Evolutionary conservation across 495 filamentous ascomycete genomes (phyloP).

Genomic region (Lophiostoma macrostomum): DNA sequence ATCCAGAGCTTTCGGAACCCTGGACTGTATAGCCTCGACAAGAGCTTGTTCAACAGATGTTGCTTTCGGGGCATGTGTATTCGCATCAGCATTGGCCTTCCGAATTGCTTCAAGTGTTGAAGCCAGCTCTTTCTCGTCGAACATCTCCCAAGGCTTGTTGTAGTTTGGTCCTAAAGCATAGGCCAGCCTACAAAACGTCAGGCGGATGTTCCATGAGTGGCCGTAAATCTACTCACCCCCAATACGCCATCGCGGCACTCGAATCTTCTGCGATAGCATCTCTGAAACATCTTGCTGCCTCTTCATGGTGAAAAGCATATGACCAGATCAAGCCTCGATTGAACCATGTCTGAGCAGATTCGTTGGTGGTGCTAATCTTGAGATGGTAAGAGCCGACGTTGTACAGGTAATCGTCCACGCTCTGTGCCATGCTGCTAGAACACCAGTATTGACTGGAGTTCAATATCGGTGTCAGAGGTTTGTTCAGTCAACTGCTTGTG

Average conservation of each 20-base stretch:
- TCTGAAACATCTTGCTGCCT: slow-evolving; percentile 58
- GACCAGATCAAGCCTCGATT: slow-evolving; percentile 61
- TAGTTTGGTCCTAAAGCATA: slow-evolving; percentile 68
- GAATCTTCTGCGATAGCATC: slow-evolving; percentile 53
- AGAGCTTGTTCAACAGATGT: slow-evolving; percentile 54
- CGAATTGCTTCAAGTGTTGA: slow-evolving; percentile 47
- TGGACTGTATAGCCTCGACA: slow-evolving; percentile 52
- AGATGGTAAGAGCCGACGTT: slow-evolving; percentile 56
- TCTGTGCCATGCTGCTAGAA: neutral
- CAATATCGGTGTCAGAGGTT: no score
- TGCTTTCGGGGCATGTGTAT: slow-evolving; percentile 32
- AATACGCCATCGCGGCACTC: slow-evolving; percentile 60
- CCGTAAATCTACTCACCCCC: no score
- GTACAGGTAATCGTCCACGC: slow-evolving; percentile 45
- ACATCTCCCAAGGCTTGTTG: slow-evolving; percentile 69
- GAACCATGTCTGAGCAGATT: slow-evolving; percentile 57
- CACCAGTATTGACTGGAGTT: no score
- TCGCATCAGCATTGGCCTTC: slow-evolving; percentile 46
- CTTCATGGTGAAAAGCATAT: slow-evolving; percentile 66
- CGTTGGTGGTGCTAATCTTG: slow-evolving; percentile 45
- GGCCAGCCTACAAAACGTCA: no score
- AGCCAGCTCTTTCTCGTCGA: slow-evolving; percentile 57
- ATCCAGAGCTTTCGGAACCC: slow-evolving; percentile 51
- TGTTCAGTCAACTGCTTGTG: no score
- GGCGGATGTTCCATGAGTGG: no score